Base-by-base conservation (phyloP, 257 asterid genomes). In the Solanum dulcamara region DNA sequence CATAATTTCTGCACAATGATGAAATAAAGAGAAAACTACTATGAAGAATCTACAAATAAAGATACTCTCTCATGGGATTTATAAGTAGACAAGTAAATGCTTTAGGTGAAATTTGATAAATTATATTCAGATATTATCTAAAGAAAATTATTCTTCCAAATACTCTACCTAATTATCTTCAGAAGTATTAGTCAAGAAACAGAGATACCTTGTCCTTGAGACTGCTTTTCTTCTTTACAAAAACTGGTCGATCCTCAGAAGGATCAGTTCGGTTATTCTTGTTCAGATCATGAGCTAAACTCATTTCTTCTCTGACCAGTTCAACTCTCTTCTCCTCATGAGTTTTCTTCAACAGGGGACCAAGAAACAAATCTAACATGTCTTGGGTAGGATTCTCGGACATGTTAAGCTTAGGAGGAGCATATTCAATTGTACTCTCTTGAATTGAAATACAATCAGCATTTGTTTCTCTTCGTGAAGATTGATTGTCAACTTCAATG, bases 131-230 rank as follows among this genome's bases (percentile, higher is more conserved):
- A 14, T 8, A 72, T 68, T 53, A 4, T 24, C 0, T 46, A 13
- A 15, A 28, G 1, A 13, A 15, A 28, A 2, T 77, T 48, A 17
- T 48, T 79, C 64, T 48, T 46, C 64, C 44, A 79, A 75, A 17
- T 0, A 57, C 15, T 24, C 59, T 14, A 74, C 13, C 81, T 77
- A 44, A 7, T 7, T 44, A 75, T 28, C 40, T 15, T 26, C 44
- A 48, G 28, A 1, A 79, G 6, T 79, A 79, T 86, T 79, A 91
- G 66, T 89, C 85, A 50, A 91, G 83, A 72, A 89, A 86, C 88
- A 91, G 85, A 51, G 90, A 90, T 13, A 89, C 93, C 90, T 86
- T 87, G 57, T 91, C 93, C 85, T 86, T 91, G 55, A 91, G 89
- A 84, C 93, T 91, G 87, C 86, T 83, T 71, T 89, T 91, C 88